phyloP scores from a whole-genome alignment of 371 early-diverging fungal species.

The Blakeslea trispora region DNA sequence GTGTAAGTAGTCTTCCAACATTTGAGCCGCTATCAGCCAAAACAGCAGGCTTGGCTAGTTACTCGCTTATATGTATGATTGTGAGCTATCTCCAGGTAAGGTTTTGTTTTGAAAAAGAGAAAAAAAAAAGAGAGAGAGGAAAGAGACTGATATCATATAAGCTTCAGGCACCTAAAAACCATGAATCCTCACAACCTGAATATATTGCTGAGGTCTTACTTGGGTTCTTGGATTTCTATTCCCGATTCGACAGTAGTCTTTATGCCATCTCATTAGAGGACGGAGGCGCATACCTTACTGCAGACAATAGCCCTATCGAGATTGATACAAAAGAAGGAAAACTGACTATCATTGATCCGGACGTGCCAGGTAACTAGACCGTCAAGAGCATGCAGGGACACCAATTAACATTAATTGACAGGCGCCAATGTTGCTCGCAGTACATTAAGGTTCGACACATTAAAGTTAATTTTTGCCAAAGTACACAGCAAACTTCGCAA shows the following conservation, averaged over 20 bases:
- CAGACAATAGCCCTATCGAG: not conserved
- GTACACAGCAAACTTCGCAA: not conserved
- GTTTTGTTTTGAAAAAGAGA: too few species aligned
- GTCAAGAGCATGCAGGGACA: not conserved
- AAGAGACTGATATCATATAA: not conserved
- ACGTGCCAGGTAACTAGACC: slow-evolving; percentile 23
- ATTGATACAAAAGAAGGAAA: slow-evolving; percentile 9
- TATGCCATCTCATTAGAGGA: slow-evolving; percentile 10
- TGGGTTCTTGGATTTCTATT: slow-evolving; percentile 23
- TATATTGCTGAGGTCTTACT: slow-evolving; percentile 20
- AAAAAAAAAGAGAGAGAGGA: too few species aligned
- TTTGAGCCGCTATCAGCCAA: slow-evolving; percentile 25
- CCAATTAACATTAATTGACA: not conserved
- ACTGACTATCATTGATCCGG: slow-evolving; percentile 23
- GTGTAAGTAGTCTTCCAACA: not conserved
- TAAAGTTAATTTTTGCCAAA: slow-evolving; percentile 8
- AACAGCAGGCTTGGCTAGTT: slow-evolving; percentile 25
- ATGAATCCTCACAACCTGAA: not conserved
- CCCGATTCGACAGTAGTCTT: slow-evolving; percentile 10
- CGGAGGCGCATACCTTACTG: slow-evolving; percentile 6
- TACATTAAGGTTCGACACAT: slow-evolving; percentile 7
- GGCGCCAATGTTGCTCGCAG: slow-evolving; percentile 25
- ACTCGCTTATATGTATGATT: slow-evolving; percentile 29
- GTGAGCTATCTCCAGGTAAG: slow-evolving; percentile 31
- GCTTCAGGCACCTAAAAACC: slow-evolving; percentile 4